Percentiles rank a stretch among this genome's conserved stretches.
Evolutionary conservation across 129 eudicot species (phyloP).

Genomic region (Kitagawia praeruptora): DNA sequence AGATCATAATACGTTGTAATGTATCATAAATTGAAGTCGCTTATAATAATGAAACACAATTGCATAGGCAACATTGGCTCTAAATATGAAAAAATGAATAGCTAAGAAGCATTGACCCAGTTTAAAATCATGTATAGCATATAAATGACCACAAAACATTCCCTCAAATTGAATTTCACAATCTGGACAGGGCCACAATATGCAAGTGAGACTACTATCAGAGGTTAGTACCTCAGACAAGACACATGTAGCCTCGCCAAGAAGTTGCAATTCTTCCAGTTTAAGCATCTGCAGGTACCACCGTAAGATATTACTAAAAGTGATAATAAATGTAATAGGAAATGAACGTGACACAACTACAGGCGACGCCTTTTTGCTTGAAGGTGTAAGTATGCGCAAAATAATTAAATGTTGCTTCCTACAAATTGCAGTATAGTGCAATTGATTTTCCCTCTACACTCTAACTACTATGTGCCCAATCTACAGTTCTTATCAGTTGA

Average conservation of each 20-base stretch:
- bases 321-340: neutral
- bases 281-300: constrained; percentile 54
- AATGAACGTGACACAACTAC: neutral
- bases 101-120: neutral
- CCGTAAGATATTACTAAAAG: neutral
- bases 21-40: neutral
- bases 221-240: constrained; percentile 53
- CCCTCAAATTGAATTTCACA: neutral
- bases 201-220: neutral
- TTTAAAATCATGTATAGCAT: neutral
- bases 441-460: neutral
- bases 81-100: neutral
- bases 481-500: neutral
- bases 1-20: neutral
- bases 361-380: neutral
- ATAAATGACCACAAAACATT: neutral
- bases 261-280: constrained; percentile 83
- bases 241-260: constrained; percentile 78
- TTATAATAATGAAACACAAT: neutral
- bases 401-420: neutral
- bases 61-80: neutral
- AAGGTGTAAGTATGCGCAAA: neutral
- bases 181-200: neutral
- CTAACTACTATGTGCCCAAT: neutral
- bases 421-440: neutral